Base-by-base conservation (phyloP, 148 eudicot genomes). In the Diospyros lotus region DNA sequence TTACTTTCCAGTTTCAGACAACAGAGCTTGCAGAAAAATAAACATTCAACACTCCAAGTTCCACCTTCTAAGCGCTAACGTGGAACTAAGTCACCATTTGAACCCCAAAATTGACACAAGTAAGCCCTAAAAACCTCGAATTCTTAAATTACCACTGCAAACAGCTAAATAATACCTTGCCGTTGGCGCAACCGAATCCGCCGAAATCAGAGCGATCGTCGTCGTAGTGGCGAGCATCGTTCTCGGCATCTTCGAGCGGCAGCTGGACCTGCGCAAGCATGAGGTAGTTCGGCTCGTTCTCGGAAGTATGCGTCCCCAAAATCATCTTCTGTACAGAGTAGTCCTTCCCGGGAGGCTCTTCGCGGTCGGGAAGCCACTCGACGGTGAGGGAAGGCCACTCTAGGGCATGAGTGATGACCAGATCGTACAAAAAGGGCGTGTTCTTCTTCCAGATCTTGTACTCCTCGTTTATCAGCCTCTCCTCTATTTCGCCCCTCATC, bases 381-480 rank as follows among this genome's bases (percentile, higher is more conserved):
- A 93, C 98, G 55, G 98, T 93, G 74, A 93, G 92, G 1, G 98
- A 93, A 1, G 98, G 98, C 98, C 97, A 93, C 60, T 91, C 97
- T 6, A 93, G 91, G 28, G 94, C 96, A 48, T 91, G 97, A 0
- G 97, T 91, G 52, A 91, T 83, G 43, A 91, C 87, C 77, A 93
- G 76, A 86, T 93, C 98, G 78, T 93, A 93, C 41, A 93, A 72
- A 54, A 91, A 91, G 0, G 98, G 97, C 0, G 97, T 85, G 78
- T 91, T 91, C 83, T 91, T 93, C 81, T 93, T 93, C 98, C 98
- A 93, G 55, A 88, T 89, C 82, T 91, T 91, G 87, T 89, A 93
- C 76, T 93, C 98, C 66, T 93, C 97, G 73, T 91, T 91, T 50
- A 89, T 84, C 82, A 88, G 69, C 54, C 94, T 82, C 87, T 88